Conservation (phyloP, 768 basidiomycete species). For the Mrakia frigida region DNA sequence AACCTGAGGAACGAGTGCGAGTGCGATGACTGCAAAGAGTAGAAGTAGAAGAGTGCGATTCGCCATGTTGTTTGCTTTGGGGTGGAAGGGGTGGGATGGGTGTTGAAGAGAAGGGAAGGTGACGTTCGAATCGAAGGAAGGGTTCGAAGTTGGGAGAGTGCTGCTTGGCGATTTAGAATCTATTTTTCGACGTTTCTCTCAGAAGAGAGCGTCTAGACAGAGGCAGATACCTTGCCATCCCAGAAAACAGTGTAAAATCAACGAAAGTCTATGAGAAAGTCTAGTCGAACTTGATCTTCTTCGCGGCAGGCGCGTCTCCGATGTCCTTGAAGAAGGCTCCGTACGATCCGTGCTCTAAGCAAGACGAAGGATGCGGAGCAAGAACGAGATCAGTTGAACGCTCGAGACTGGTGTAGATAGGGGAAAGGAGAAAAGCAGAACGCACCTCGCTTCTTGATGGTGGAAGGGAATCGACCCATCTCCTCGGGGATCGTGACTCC, state of each 20-base stretch:
- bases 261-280: neutral
- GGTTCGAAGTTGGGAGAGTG: too few relatives aligned
- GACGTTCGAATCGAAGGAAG: too few relatives aligned
- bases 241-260: too few relatives aligned
- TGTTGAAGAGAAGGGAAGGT: neutral
- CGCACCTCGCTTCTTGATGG: constrained; percentile 81
- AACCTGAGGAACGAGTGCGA: constrained; percentile 21
- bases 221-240: too few relatives aligned
- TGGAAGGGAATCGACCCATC: constrained; percentile 84
- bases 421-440: neutral
- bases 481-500: constrained; percentile 63
- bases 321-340: constrained; percentile 54
- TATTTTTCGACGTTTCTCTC: too few relatives aligned
- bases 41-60: constrained; percentile 4
- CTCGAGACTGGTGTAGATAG: neutral
- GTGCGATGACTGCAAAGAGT: constrained; percentile 4
- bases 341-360: constrained; percentile 68
- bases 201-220: too few relatives aligned
- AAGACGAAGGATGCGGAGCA: neutral
- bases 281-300: constrained; percentile 51
- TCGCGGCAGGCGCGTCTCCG: constrained; percentile 46
- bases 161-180: too few relatives aligned
- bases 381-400: neutral
- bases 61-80: neutral
- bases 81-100: neutral